phyloP scores from a whole-genome alignment of 2,329 filamentous ascomycete genomes.

The Coleophoma eucalyptorum region DNA sequence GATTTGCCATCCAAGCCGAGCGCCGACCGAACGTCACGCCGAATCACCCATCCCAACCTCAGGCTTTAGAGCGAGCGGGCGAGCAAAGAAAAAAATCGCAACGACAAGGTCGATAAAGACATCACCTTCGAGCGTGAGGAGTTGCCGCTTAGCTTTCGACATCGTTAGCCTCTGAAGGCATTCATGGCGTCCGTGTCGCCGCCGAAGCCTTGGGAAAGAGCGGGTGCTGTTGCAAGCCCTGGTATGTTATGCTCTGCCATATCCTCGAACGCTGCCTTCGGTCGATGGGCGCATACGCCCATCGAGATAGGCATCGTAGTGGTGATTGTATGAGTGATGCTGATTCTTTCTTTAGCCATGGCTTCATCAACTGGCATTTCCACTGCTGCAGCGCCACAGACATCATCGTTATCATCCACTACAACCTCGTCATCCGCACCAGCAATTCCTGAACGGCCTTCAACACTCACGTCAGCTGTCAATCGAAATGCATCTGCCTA shows the following conservation, averaged over 20 bases:
- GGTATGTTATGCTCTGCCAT: conserved; percentile 19
- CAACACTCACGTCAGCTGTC: conserved; percentile 72
- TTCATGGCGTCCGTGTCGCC: conserved; percentile 64
- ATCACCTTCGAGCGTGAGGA: too few relatives aligned
- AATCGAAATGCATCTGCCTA: conserved; percentile 88
- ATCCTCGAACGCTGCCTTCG: too few relatives aligned
- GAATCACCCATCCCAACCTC: conserved; percentile 8
- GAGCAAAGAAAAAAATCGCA: too few relatives aligned
- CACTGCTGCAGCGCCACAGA: conserved; percentile 36
- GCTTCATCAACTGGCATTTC: conserved; percentile 31
- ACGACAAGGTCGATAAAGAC: too few relatives aligned
- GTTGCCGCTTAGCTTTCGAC: too few relatives aligned
- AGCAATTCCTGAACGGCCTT: conserved; percentile 75
- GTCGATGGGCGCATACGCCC: background rate
- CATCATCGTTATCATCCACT: conserved; percentile 35
- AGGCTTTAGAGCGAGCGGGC: too few relatives aligned
- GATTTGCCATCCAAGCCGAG: too few relatives aligned
- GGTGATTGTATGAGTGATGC: conserved; percentile 4
- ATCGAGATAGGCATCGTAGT: conserved; percentile 2
- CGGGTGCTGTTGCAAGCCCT: conserved; percentile 41
- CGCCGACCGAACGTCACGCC: background rate
- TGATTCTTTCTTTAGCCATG: conserved; percentile 23
- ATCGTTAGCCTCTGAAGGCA: too few relatives aligned
- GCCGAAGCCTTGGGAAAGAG: conserved; percentile 95
- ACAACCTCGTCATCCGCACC: conserved; percentile 46